A percentile compares a stretch with the other conserved stretches of the same genome.
phyloP scores from a whole-genome alignment of 2,329 filamentous ascomycete species.

The Rutstroemia sydowiana region DNA sequence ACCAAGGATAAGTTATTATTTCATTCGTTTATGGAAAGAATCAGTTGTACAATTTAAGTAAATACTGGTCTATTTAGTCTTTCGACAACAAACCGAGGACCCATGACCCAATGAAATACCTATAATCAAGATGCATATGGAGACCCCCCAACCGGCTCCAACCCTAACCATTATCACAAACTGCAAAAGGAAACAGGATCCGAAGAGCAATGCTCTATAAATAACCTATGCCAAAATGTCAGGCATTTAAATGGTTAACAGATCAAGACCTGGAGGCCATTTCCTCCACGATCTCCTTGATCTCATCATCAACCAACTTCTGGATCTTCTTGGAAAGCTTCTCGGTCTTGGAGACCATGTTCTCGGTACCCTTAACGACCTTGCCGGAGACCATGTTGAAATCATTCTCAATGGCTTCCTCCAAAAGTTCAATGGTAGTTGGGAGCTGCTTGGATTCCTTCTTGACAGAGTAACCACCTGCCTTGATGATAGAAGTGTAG shows the following conservation, averaged over 20 bases:
- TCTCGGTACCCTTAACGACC: constrained; percentile 46
- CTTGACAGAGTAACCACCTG: constrained; percentile 61
- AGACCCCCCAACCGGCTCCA: constrained; percentile 25
- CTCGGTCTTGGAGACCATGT: constrained; percentile 48
- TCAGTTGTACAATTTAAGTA: constrained; percentile 11
- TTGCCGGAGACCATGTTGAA: constrained; percentile 48
- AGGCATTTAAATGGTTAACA: constrained; percentile 1
- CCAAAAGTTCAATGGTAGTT: constrained; percentile 51
- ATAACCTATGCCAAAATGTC: constrained; percentile 16
- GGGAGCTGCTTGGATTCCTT: constrained; percentile 41
- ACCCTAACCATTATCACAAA: constrained; percentile 24
- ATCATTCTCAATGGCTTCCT: constrained; percentile 52
- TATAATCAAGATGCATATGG: constrained; percentile 27
- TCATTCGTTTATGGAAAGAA: background rate
- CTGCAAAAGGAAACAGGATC: constrained; percentile 17
- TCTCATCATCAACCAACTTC: constrained; percentile 53
- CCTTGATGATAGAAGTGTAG: constrained; percentile 73
- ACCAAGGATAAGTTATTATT: background rate
- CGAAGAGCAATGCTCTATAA: constrained; percentile 12
- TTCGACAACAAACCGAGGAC: constrained; percentile 16
- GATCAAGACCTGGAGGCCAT: constrained; percentile 21
- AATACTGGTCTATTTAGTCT: constrained; percentile 19
- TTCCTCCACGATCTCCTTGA: constrained; percentile 52
- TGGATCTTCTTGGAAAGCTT: constrained; percentile 58
- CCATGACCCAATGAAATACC: constrained; percentile 23